Base-by-base conservation (phyloP, 2,329 filamentous ascomycete species). In the Aciculosporium take region DNA sequence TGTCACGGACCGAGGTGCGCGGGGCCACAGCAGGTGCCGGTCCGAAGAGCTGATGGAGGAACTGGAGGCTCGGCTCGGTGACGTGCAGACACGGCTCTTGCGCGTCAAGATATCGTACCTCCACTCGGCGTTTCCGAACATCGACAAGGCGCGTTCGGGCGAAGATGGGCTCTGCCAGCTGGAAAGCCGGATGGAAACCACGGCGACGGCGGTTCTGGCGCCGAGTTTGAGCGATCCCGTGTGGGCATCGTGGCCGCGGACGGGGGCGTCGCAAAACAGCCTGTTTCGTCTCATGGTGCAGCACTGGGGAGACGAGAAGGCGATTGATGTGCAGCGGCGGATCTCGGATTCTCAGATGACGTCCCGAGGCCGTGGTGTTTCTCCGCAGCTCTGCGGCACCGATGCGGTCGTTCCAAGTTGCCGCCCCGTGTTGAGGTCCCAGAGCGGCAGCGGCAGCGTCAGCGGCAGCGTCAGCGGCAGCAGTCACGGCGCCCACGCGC, bases 1-100 rank as follows among this genome's bases (percentile, higher is more conserved):
- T 32, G 15, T 45, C 8, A 45, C 36, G 30, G 30, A 44, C 5
- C 38, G 40, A 8, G 33, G 27, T 33, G 29, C 41, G 17, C 28
- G 33, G 13, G 40, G 44, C 7, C 56, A 64, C 40, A 25, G 50
- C 7, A 57, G 58, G 25, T 60, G 65, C 36, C 65, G 60, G 30
- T 68, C 74, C 0, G 72, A 78, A 10, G 64, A 71, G 31, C 58
- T 79, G 25, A 74, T 81, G 13, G 65, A 72, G 20, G 72, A 78
- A 43, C 60, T 80, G 9, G 72, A 79, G 50, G 58, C 62, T 24
- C 67, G 76, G 42, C 65, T 80, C 3, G 72, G 74, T 24, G 61
- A 64, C 40, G 60, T 60, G 3, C 55, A 55, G 17, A 63, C 62
- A 13, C 62, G 67, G 27, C 79, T 74, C 47, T 56, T 79, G 38